A percentile compares a stretch with the other conserved stretches of the same genome.
These are phyloP conservation scores for Pseudonitzschia delicatissima DNA, from an alignment of 108 stramenopile genomes.

Conservation along the genomic window DNA sequence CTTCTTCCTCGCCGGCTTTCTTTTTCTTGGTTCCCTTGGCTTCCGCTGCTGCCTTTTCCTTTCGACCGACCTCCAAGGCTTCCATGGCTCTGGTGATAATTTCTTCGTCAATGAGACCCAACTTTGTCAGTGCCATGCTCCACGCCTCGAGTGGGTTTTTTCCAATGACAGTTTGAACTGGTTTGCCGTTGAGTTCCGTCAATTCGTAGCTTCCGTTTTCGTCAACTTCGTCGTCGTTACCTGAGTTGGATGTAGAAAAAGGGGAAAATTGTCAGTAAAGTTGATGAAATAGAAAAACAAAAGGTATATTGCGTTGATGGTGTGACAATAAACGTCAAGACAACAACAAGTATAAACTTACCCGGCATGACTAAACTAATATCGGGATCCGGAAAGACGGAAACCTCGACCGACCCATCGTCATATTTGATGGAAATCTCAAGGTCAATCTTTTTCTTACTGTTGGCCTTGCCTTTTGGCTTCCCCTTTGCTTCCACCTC, in stretches of 20 bases:
- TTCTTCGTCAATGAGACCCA: constrained; percentile 79
- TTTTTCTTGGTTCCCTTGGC: constrained; percentile 36
- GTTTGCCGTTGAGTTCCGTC: constrained; percentile 61
- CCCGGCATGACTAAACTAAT: constrained; percentile 65
- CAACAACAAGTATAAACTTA: constrained; percentile 34
- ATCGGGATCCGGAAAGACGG: constrained; percentile 75
- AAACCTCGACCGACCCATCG: constrained; percentile 68
- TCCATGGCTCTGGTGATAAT: constrained; percentile 57
- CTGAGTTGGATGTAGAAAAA: constrained; percentile 14
- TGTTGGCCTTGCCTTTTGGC: not conserved
- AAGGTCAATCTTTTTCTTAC: constrained; percentile 22
- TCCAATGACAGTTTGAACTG: constrained; percentile 57
- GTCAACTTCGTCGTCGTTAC: constrained; percentile 42
- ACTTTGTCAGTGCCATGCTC: constrained; percentile 60
- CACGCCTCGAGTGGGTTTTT: constrained; percentile 73
- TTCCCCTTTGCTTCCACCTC: constrained; percentile 6
- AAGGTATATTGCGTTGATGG: too few relatives aligned
- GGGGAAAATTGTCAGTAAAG: not conserved
- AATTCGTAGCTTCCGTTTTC: constrained; percentile 41
- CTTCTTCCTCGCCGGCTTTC: constrained; percentile 30
- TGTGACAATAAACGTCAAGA: too few relatives aligned
- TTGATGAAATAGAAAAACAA: not conserved
- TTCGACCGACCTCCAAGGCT: constrained; percentile 32
- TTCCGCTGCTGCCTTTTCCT: constrained; percentile 37
- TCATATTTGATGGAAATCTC: constrained; percentile 69